A percentile compares a stretch with the other conserved stretches of the same genome.
Evolutionary conservation across 1,284 basidiomycete genomes (phyloP).

Genomic region (Cutaneotrichosporon sp.): DNA sequence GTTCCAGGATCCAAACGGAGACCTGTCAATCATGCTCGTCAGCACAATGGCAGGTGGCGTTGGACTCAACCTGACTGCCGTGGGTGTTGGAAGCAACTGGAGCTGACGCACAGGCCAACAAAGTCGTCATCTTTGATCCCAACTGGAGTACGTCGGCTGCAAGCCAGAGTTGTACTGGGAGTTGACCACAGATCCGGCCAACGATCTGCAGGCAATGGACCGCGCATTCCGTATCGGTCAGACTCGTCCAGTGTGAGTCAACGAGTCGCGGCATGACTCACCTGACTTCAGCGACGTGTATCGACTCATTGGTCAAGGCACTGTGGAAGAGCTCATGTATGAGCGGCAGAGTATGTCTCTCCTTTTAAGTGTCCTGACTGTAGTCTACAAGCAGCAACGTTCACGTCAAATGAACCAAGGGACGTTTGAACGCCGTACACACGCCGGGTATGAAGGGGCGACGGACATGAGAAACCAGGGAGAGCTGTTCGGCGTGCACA

Average conservation of each 20-base stretch:
- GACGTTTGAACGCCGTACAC: constrained; percentile 47
- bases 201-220: constrained; percentile 55
- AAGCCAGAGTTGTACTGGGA: not conserved
- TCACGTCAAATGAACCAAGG: constrained; percentile 49
- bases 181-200: constrained; percentile 45
- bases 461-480: constrained; percentile 34
- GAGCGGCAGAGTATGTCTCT: constrained; percentile 50
- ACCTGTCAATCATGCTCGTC: constrained; percentile 52
- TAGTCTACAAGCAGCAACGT: constrained; percentile 49
- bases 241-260: constrained; percentile 54
- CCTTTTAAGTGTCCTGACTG: not conserved
- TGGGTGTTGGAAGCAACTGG: constrained; percentile 20
- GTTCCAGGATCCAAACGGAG: constrained; percentile 52
- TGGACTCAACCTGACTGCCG: constrained; percentile 50
- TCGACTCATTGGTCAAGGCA: constrained; percentile 57
- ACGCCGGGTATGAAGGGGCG: constrained; percentile 44
- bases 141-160: constrained; percentile 46
- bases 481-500: constrained; percentile 51
- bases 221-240: constrained; percentile 59
- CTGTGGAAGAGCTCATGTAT: constrained; percentile 56
- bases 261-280: not conserved
- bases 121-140: constrained; percentile 56
- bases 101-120: constrained; percentile 45
- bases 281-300: constrained; percentile 52
- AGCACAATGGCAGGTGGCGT: constrained; percentile 49